Base-by-base conservation (phyloP, 2,329 filamentous ascomycete genomes). In the Colletotrichum acutatum region DNA sequence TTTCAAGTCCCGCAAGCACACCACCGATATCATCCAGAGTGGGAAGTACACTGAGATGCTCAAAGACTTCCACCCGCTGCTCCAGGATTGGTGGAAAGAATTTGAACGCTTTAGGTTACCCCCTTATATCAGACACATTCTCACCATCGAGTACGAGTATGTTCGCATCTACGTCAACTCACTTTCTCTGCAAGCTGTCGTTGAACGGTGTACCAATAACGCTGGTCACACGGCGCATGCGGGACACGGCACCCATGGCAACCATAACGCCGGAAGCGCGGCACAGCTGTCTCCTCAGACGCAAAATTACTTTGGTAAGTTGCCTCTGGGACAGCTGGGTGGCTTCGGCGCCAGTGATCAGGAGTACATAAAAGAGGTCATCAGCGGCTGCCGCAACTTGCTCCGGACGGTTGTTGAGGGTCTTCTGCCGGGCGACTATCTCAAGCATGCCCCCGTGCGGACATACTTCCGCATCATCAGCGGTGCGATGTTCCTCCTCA, bases 111-210 rank as follows among this genome's bases (percentile, higher is more conserved):
- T 94, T 78, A 89, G 90, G 68, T 86, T 93, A 65, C 91, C 91
- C 2, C 89, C 85, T 26, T 92, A 89, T 75, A 92, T 91, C 76
- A 85, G 89, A 34, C 91, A 95, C 80, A 95, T 98, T 71, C 86
- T 99, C 34, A 93, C 91, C 8, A 98, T 98, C 76, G 97, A 99
- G 84, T 98, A 97, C 79, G 95, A 98, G 79, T 98, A 98, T 80
- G 95, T 96, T 30, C 91, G 96, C 78, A 93, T 98, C 63, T 98
- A 98, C 80, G 90, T 98, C 84, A 98, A 98, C 81, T 98, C 95
- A 0, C 87, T 99, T 2, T 95, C 95, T 2, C 86, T 99, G 2
- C 97, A 99, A 83, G 97, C 97, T 26, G 95, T 98, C 4, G 95
- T 98, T 6, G 96, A 98, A 82, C 91, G 95, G 73, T 98, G 94